Evolutionary conservation across 1,284 basidiomycete species (phyloP).

Genomic region (Ganoderma boninense): DNA sequence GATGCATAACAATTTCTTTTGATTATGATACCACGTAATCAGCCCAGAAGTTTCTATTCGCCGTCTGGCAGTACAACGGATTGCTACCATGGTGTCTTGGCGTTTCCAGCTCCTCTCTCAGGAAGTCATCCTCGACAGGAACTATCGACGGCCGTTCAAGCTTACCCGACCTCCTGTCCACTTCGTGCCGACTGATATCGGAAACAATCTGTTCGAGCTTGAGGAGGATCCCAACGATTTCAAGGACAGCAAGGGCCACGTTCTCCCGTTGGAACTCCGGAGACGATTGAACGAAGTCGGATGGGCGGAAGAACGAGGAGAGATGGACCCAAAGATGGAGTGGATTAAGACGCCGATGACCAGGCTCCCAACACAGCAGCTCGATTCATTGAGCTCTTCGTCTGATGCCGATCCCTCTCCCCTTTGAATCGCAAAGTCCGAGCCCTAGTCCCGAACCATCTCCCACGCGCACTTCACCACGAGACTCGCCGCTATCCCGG

Average conservation of each 20-base stretch:
- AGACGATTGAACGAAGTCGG: slow-evolving; percentile 74
- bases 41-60: slow-evolving; percentile 58
- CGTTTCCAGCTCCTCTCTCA: slow-evolving; percentile 72
- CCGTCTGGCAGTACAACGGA: slow-evolving; percentile 57
- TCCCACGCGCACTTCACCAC: slow-evolving; percentile 43
- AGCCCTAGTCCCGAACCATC: slow-evolving; percentile 48
- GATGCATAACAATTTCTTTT: neutral
- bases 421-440: slow-evolving; percentile 40
- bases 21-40: neutral
- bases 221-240: slow-evolving; percentile 60
- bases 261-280: slow-evolving; percentile 66
- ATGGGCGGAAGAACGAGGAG: slow-evolving; percentile 67
- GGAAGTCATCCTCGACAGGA: slow-evolving; percentile 64
- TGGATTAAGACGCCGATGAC: slow-evolving; percentile 71
- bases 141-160: slow-evolving; percentile 70
- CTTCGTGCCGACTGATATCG: slow-evolving; percentile 77
- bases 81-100: slow-evolving; percentile 66
- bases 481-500: slow-evolving; percentile 50
- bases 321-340: slow-evolving; percentile 62
- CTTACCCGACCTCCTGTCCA: slow-evolving; percentile 67
- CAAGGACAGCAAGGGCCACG: slow-evolving; percentile 52
- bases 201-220: slow-evolving; percentile 61
- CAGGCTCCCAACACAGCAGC: slow-evolving; percentile 61
- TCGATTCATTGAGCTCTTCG: slow-evolving; percentile 56
- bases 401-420: slow-evolving; percentile 27